Evolutionary conservation across 306 rosid species (phyloP).

Genomic region (Arachis stenosperma): DNA sequence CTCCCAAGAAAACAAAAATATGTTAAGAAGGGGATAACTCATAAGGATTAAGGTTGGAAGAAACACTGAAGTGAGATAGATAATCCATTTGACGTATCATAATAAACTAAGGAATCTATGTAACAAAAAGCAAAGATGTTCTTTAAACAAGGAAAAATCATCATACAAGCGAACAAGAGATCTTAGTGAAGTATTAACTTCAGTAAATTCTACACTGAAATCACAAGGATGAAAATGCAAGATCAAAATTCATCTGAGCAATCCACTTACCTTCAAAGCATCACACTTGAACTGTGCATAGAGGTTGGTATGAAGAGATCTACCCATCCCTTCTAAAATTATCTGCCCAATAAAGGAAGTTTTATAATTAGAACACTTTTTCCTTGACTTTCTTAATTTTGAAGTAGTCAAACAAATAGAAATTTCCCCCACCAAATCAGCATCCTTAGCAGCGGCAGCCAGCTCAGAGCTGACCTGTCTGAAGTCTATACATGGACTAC

Average conservation of each 20-base stretch:
- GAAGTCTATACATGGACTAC: conserved; percentile 85
- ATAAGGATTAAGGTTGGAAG: not conserved
- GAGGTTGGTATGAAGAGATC: conserved; percentile 80
- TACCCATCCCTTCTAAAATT: conserved; percentile 86
- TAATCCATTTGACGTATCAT: not conserved
- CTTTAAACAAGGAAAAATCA: conserved; percentile 14
- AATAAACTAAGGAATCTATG: not conserved
- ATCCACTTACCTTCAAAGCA: conserved; percentile 64
- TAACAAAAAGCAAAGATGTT: conserved; percentile 7
- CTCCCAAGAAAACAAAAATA: not conserved
- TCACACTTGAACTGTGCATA: conserved; percentile 78
- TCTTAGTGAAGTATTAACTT: conserved; percentile 3
- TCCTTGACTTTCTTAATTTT: not conserved
- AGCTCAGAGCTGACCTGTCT: conserved; percentile 94
- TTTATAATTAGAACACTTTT: conserved; percentile 1
- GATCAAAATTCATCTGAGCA: conserved; percentile 13
- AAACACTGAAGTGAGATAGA: conserved; percentile 1
- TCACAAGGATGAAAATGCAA: conserved; percentile 1
- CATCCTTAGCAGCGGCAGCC: conserved; percentile 76
- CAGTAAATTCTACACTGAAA: not conserved
- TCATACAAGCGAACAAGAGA: conserved; percentile 22
- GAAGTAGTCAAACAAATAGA: conserved; percentile 18
- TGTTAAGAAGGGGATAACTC: not conserved
- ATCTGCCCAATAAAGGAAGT: conserved; percentile 50
- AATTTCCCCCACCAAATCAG: conserved; percentile 65